phyloP scores from a whole-genome alignment of 306 rosid genomes.

The Calophaca sinica region DNA sequence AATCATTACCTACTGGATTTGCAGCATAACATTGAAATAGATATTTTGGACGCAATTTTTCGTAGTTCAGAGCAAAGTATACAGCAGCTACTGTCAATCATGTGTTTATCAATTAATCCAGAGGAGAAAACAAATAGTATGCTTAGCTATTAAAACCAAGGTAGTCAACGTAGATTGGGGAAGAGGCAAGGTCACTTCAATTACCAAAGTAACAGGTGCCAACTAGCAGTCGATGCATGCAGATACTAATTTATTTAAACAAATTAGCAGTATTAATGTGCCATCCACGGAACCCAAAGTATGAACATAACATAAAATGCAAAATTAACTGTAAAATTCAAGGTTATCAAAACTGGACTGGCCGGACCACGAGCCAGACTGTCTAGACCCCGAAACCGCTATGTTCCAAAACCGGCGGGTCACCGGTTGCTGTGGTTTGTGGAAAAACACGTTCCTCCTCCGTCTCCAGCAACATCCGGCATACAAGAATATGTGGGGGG shows the following conservation, averaged over 20 bases:
- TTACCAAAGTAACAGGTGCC: slow-evolving; percentile 9
- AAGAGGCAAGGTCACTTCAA: slow-evolving; percentile 17
- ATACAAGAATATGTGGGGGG: too few relatives aligned
- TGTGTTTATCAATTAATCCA: slow-evolving; percentile 18
- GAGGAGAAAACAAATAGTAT: slow-evolving; percentile 13
- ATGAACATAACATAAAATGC: slow-evolving; percentile 24
- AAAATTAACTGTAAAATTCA: slow-evolving; percentile 12
- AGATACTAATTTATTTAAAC: slow-evolving; percentile 26
- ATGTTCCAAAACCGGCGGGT: too few relatives aligned
- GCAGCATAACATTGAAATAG: slow-evolving; percentile 28
- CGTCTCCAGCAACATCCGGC: too few relatives aligned
- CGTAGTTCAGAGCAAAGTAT: slow-evolving; percentile 14
- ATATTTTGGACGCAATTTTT: slow-evolving; percentile 37
- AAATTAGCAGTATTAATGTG: not conserved
- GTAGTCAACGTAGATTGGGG: slow-evolving; percentile 17
- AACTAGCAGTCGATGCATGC: slow-evolving; percentile 33
- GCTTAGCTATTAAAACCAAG: slow-evolving; percentile 36
- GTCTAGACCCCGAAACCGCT: too few relatives aligned
- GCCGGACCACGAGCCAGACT: too few relatives aligned
- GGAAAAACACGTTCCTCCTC: too few relatives aligned
- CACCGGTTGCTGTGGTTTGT: too few relatives aligned
- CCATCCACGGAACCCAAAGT: not conserved
- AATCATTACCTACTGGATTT: too few relatives aligned
- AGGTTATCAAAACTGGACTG: too few relatives aligned
- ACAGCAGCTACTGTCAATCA: slow-evolving; percentile 25